Evolutionary conservation across 352 stramenopile genomes (phyloP), one percentile per base, ranked within the genome.

Genomic region (Globisporangium polare): DNA sequence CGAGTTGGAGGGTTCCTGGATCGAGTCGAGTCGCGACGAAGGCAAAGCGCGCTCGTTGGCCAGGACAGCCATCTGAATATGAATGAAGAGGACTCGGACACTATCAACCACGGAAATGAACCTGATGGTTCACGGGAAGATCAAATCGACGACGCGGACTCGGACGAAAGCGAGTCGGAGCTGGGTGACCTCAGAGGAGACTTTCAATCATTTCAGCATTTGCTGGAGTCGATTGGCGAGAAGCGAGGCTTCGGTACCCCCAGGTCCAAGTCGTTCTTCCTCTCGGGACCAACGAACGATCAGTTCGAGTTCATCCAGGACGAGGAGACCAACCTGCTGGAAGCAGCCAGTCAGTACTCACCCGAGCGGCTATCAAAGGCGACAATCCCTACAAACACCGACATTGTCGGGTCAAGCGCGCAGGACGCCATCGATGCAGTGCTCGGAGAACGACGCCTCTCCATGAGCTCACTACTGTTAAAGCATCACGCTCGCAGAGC

Each of bases 131-230:
- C 9, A 12, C 26, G 20, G 13, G 22, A 37, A 22, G 3, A 20
- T 13, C 13, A 56, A 24, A 51, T 5, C 5, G 53, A 66, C 51
- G 58, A 68, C 37, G 49, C 33, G 12, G 62, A 60, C 18, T 59
- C n/a, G 20, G 59, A 42, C 8, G 17, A 13, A 54, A 26, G 6
- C 3, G 41, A 51, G 7, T 31, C 47, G 6, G 49, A 58, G 22
- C 20, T 53, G 6, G 4, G 18, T 43, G 33, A 62, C 22, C 2
- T 59, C 59, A 35, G 52, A 31, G 53, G 67, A 43, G 52, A 70
- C 43, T 54, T 10, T 45, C 64, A 63, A 31, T 71, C 71, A 0
- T 90, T 90, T 29, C 80, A 88, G 54, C 63, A 78, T 24, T 65
- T 90, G 2, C 49, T 90, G 5, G 78, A 88, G 22, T 67, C 69